These are phyloP conservation scores for Cucurbita ficifolia DNA, from an alignment of 306 rosid species.

Conservation along the genomic window DNA sequence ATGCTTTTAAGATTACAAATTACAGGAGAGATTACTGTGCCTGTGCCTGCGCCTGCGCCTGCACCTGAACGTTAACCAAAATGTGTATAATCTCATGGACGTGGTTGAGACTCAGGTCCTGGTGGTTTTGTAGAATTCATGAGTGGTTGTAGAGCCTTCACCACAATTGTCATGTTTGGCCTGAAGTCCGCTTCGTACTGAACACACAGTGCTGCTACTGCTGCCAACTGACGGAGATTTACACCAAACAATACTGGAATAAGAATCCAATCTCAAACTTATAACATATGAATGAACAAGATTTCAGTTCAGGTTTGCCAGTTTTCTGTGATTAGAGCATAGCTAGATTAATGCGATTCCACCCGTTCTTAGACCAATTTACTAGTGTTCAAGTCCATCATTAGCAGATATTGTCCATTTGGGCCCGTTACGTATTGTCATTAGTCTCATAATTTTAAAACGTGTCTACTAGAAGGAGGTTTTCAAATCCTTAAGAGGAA, in stretches of 20 bases:
- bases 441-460: too few species aligned
- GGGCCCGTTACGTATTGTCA: too few species aligned
- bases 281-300: not conserved
- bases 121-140: conserved; percentile 70
- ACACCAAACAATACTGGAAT: conserved; percentile 3
- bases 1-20: conserved; percentile 10
- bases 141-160: conserved; percentile 93
- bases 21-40: conserved; percentile 1
- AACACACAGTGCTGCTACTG: conserved; percentile 96
- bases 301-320: not conserved
- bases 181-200: conserved; percentile 97
- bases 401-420: too few species aligned
- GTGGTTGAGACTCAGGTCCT: conserved; percentile 43
- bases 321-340: not conserved
- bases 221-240: conserved; percentile 59
- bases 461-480: too few species aligned
- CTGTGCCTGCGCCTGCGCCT: not conserved
- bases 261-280: not conserved
- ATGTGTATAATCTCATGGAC: conserved; percentile 19
- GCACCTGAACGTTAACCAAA: not conserved
- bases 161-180: conserved; percentile 97
- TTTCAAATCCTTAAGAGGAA: too few species aligned
- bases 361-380: not conserved
- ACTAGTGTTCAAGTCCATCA: not conserved
- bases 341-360: too few species aligned